phyloP scores from a whole-genome alignment of 257 asterid genomes.

The Fraxinus americana region DNA sequence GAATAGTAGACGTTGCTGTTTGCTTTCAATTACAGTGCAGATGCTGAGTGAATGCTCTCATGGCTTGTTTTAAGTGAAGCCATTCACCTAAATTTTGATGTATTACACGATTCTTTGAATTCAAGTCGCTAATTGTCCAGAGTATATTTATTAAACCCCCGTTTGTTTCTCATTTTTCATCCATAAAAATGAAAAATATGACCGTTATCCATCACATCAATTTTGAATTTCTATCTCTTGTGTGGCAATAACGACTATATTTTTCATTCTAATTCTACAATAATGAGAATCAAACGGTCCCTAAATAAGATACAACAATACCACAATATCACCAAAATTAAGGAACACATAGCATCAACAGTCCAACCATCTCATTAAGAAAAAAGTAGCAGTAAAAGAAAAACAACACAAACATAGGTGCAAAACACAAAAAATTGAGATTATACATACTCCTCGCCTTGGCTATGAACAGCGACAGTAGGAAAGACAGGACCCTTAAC shows the following conservation, averaged over 20 bases:
- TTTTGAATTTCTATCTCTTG: too few relatives aligned
- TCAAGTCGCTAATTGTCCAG: background rate
- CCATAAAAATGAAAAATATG: too few relatives aligned
- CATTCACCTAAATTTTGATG: background rate
- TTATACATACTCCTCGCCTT: constrained; percentile 84
- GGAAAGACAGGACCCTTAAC: constrained; percentile 84
- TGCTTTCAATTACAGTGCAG: background rate
- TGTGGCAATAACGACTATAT: too few relatives aligned
- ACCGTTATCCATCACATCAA: too few relatives aligned
- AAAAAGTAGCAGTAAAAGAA: constrained; percentile 13
- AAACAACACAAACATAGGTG: background rate
- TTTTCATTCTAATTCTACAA: too few relatives aligned
- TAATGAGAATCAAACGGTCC: too few relatives aligned
- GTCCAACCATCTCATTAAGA: constrained; percentile 7
- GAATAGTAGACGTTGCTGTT: background rate
- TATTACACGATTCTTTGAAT: background rate
- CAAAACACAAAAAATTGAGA: constrained; percentile 1
- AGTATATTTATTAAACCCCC: background rate
- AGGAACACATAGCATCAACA: background rate
- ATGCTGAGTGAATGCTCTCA: background rate
- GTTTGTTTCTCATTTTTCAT: too few relatives aligned
- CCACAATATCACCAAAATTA: background rate
- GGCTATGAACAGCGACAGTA: constrained; percentile 98
- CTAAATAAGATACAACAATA: background rate
- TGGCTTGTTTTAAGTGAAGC: background rate